Conservation (phyloP, 2,329 filamentous ascomycete genomes). For the Alternaria sp. region DNA sequence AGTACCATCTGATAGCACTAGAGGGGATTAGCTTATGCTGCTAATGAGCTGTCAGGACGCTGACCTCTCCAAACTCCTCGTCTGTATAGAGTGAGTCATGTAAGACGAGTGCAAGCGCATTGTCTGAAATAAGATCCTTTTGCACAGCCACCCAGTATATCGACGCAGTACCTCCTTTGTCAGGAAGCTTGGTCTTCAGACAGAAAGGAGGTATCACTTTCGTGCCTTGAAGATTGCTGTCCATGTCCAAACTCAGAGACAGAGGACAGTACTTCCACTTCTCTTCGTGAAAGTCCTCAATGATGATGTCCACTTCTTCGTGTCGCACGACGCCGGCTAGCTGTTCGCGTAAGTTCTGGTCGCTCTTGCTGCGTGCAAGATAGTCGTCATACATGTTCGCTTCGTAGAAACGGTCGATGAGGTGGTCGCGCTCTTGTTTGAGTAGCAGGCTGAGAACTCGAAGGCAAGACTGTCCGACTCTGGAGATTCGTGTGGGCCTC, state of each 20-base stretch:
- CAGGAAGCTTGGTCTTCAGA: neutral
- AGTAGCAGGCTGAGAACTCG: neutral
- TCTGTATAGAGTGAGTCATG: neutral
- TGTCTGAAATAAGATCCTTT: neutral
- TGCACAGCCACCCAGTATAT: neutral
- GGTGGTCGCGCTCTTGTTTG: neutral
- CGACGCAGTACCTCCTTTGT: neutral
- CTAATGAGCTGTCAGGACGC: neutral
- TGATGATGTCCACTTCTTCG: neutral
- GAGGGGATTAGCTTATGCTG: neutral
- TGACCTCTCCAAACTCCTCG: neutral
- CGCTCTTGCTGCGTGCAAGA: neutral
- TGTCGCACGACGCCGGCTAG: neutral
- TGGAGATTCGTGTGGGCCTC: neutral
- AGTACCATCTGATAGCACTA: conserved; percentile 37
- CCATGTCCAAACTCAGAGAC: neutral
- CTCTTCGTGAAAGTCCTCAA: neutral
- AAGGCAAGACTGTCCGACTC: neutral
- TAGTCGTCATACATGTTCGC: neutral
- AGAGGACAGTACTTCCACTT: neutral
- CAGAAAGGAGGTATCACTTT: neutral
- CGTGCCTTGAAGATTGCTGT: too few relatives aligned
- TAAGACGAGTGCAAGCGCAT: neutral
- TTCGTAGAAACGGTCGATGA: neutral
- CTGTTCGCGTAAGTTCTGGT: neutral